phyloP scores from a whole-genome alignment of 2,329 filamentous ascomycete species.

The Aspergillus ochraceoroseus region DNA sequence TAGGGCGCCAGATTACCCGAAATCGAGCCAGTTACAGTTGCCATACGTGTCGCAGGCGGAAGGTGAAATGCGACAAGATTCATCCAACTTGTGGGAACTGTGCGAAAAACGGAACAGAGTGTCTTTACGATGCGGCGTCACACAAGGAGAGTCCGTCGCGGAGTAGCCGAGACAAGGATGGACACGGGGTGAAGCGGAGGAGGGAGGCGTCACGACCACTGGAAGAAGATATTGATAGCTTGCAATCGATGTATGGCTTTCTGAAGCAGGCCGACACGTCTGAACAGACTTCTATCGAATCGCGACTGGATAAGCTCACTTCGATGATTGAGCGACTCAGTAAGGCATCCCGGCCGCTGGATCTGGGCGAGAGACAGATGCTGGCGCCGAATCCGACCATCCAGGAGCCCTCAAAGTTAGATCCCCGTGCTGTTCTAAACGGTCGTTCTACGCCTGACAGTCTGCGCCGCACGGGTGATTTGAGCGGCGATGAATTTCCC shows the following conservation, averaged over 20 bases:
- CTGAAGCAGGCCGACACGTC: conserved; percentile 25
- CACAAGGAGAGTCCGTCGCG: conserved; percentile 23
- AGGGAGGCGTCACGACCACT: conserved; percentile 28
- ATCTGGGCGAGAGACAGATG: conserved; percentile 23
- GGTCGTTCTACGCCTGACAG: conserved; percentile 28
- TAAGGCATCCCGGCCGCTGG: conserved; percentile 30
- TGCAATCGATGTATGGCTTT: conserved; percentile 32
- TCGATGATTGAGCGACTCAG: conserved; percentile 45
- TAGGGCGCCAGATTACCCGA: conserved; percentile 45
- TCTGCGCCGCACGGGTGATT: conserved; percentile 34
- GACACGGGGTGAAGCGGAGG: conserved; percentile 36
- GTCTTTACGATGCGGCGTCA: conserved; percentile 39
- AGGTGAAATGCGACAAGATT: conserved; percentile 47
- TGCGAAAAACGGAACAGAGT: conserved; percentile 41
- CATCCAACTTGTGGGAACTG: conserved; percentile 47
- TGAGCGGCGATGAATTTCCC: conserved; percentile 40
- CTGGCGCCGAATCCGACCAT: conserved; percentile 18
- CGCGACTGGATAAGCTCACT: conserved; percentile 43
- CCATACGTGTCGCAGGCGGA: conserved; percentile 44
- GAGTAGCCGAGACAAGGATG: conserved; percentile 15
- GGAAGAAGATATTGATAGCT: conserved; percentile 32
- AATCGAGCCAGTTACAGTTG: conserved; percentile 47
- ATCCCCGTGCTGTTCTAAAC: conserved; percentile 20
- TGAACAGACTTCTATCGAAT: conserved; percentile 39
- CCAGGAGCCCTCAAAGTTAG: conserved; percentile 18